Evolutionary conservation across 768 basidiomycete species (phyloP).

Genomic region (Dioszegia aurantiaca): DNA sequence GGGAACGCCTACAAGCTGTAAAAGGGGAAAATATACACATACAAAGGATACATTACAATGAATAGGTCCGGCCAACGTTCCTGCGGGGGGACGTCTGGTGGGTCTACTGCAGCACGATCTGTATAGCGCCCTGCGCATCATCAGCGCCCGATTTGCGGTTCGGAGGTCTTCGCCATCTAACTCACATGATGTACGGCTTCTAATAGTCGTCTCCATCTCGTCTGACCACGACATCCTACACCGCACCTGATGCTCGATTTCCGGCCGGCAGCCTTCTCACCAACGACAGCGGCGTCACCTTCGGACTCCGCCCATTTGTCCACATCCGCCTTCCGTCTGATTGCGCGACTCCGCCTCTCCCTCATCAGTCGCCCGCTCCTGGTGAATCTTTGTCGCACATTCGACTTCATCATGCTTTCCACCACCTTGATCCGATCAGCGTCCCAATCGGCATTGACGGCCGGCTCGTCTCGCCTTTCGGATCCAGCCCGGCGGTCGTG

Average conservation of each 20-base stretch:
- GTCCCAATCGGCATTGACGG: too few species aligned
- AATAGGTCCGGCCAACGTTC: too few species aligned
- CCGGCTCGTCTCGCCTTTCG: too few species aligned
- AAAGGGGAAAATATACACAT: not conserved
- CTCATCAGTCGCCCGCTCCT: constrained; percentile 3
- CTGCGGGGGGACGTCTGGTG: too few species aligned
- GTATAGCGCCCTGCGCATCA: constrained; percentile 4
- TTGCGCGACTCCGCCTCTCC: not conserved
- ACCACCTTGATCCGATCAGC: not conserved
- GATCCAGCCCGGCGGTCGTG: too few species aligned
- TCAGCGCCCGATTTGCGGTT: not conserved
- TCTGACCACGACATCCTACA: not conserved
- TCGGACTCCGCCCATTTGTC: not conserved
- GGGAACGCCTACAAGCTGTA: not conserved
- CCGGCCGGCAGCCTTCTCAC: not conserved
- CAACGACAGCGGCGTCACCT: not conserved
- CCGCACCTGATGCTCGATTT: not conserved
- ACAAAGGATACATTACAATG: not conserved
- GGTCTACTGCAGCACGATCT: not conserved
- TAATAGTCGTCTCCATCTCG: constrained; percentile 12
- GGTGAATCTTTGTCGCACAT: not conserved
- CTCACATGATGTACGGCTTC: constrained; percentile 22
- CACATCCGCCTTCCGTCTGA: not conserved
- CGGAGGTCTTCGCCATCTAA: not conserved
- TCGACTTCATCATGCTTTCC: not conserved